Base-by-base conservation (phyloP, 108 stramenopile species). In the Seminavis robusta region DNA sequence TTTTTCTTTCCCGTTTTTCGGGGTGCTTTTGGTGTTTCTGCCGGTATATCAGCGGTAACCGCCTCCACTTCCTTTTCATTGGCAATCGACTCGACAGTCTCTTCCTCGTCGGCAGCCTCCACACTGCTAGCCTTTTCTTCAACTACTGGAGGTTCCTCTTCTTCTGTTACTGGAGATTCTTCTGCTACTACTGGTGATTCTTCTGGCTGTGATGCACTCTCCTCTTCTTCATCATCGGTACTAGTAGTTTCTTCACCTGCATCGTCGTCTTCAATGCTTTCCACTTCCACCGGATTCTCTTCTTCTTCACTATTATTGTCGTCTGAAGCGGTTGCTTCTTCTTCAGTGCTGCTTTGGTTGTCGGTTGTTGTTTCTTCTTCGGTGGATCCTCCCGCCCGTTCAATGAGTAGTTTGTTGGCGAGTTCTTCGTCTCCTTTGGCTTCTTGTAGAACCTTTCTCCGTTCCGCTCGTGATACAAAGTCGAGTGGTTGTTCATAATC, bases 401-500 rank as follows among this genome's bases (percentile, higher is more conserved):
- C 80, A n/a, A 81, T 52, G 42, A 81, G 66, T 10, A 86, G 45
- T 50, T 80, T 53, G 65, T 90, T 90, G n/a, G 88, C 88, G 53
- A 68, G 63, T 13, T 77, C 74, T 67, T 86, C 85, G 55, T 90
- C 84, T 21, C 88, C 88, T 5, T 71, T 73, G 2, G 84, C 79
- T 42, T 77, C 59, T 65, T 86, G 84, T 50, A 90, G 43, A 30
- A 90, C 33, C 30, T 65, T 60, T 51, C 79, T 68, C 72, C 80
- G 75, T 50, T 91, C 89, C 2, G 83, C 85, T 26, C 73, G 71
- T 29, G 81, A 78, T 0, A 91, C 80, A 72, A 85, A 88, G 59
- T 91, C 90, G 54, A 91, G 53, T 23, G 90, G 90, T 52, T 79
- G 70, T 42, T 87, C 81, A 63, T 88, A 91, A 41, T 85, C 81